Percentiles rank a stretch among this genome's conserved stretches.
These are phyloP conservation scores for Fusarium brachygibbosum DNA, from an alignment of 2,329 filamentous ascomycete species.

Conservation along the genomic window DNA sequence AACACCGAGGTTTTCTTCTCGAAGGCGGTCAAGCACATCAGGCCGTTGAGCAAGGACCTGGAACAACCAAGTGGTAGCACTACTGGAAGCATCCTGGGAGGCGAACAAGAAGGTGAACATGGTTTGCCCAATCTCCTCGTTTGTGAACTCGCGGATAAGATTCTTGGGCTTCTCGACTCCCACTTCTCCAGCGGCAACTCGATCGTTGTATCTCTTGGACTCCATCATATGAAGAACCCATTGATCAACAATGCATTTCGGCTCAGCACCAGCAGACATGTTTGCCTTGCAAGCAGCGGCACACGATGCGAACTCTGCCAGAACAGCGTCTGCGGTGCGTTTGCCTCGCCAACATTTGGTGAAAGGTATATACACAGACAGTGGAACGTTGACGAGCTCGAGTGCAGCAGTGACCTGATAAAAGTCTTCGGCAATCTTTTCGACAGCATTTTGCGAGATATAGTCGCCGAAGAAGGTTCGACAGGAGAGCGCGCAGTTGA, in stretches of 20 bases:
- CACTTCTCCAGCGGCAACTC: constrained; percentile 69
- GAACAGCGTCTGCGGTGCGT: constrained; percentile 78
- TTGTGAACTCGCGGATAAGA: constrained; percentile 64
- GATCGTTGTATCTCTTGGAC: constrained; percentile 75
- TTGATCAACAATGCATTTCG: constrained; percentile 81
- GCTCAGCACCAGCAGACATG: constrained; percentile 76
- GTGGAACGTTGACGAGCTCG: constrained; percentile 83
- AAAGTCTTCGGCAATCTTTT: constrained; percentile 83
- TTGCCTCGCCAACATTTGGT: constrained; percentile 84
- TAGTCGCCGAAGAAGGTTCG: constrained; percentile 86
- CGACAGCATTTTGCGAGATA: constrained; percentile 77
- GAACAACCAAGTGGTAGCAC: constrained; percentile 66
- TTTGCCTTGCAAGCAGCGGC: constrained; percentile 78
- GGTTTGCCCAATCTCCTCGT: constrained; percentile 64
- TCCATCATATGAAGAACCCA: constrained; percentile 83
- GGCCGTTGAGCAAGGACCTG: constrained; percentile 65
- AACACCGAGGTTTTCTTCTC: constrained; percentile 62
- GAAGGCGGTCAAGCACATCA: constrained; percentile 61
- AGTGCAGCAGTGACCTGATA: constrained; percentile 82
- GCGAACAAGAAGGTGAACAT: constrained; percentile 68
- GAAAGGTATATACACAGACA: constrained; percentile 77
- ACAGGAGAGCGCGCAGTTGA: constrained; percentile 83
- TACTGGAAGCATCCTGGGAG: constrained; percentile 67
- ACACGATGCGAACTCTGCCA: constrained; percentile 78
- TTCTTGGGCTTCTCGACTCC: constrained; percentile 60